Evolutionary conservation across 1,284 basidiomycete genomes (phyloP).

Genomic region (Schizophyllum amplum): DNA sequence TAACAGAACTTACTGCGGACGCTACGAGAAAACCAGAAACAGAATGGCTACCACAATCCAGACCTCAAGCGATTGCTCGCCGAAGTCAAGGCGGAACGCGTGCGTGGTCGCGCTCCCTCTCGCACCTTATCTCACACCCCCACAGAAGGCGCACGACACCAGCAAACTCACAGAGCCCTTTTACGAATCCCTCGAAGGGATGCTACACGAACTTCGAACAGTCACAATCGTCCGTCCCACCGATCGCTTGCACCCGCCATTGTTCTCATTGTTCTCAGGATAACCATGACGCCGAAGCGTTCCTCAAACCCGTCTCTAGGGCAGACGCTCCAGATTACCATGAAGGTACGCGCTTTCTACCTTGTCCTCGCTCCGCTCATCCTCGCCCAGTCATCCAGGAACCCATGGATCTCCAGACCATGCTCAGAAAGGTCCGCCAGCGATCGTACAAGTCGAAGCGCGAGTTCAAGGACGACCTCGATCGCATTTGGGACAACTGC

Average conservation of each 20-base stretch:
- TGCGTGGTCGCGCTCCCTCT: slow-evolving; percentile 30
- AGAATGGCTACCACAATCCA: slow-evolving; percentile 38
- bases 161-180: slow-evolving; percentile 80
- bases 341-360: slow-evolving; percentile 50
- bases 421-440: slow-evolving; percentile 87
- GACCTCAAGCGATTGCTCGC: slow-evolving; percentile 68
- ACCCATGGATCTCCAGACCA: slow-evolving; percentile 93
- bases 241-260: slow-evolving; percentile 12
- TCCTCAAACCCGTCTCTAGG: slow-evolving; percentile 83
- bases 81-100: slow-evolving; percentile 69
- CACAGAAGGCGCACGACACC: slow-evolving; percentile 53
- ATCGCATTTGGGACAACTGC: slow-evolving; percentile 97
- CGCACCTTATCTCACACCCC: slow-evolving; percentile 12
- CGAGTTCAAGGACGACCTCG: slow-evolving; percentile 89
- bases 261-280: slow-evolving; percentile 41
- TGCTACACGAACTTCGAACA: slow-evolving; percentile 75
- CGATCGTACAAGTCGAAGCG: slow-evolving; percentile 90
- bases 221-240: slow-evolving; percentile 58
- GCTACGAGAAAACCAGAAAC: slow-evolving; percentile 59
- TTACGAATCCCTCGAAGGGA: slow-evolving; percentile 84
- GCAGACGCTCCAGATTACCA: slow-evolving; percentile 87
- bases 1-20: slow-evolving; percentile 71
- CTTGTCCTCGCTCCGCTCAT: slow-evolving; percentile 7
- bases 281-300: slow-evolving; percentile 82
- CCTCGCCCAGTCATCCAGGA: slow-evolving; percentile 66